A percentile compares a stretch with the other conserved stretches of the same genome.
These are phyloP conservation scores for Hypoxylon trugodes DNA, from an alignment of 495 filamentous ascomycete genomes.

Conservation along the genomic window DNA sequence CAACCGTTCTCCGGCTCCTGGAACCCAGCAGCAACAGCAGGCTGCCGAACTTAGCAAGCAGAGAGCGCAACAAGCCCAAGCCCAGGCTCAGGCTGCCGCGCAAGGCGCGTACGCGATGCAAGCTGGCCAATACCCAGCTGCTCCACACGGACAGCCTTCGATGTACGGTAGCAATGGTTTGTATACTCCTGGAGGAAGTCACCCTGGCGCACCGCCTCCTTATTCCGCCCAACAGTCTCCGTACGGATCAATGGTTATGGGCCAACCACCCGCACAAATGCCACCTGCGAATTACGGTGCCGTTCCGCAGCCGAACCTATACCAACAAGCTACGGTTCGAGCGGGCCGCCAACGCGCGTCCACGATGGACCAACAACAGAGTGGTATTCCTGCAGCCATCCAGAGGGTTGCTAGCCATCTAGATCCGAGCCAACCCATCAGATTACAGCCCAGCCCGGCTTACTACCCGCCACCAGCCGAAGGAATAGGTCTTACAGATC, in stretches of 20 bases:
- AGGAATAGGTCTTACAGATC: conserved; percentile 65
- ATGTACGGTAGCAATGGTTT: conserved; percentile 79
- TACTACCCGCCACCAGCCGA: conserved; percentile 98
- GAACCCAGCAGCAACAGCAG: conserved; percentile 97
- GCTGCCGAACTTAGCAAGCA: conserved; percentile 92
- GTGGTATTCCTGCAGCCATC: conserved; percentile 89
- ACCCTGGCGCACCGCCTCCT: conserved; percentile 81
- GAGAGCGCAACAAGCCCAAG: conserved; percentile 75
- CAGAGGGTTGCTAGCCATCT: conserved; percentile 97
- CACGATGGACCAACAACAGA: conserved; percentile 92
- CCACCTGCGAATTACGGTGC: conserved; percentile 71
- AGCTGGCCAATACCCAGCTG: conserved; percentile 52
- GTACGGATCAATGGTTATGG: conserved; percentile 80
- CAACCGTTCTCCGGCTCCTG: conserved; percentile 88
- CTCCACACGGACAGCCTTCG: conserved; percentile 60
- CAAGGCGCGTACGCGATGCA: conserved; percentile 60
- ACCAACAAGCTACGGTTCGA: conserved; percentile 83
- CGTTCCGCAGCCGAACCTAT: conserved; percentile 71
- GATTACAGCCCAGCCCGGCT: conserved; percentile 93
- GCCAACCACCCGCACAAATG: conserved; percentile 70
- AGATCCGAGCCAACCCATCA: conserved; percentile 92
- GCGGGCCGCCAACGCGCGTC: conserved; percentile 89
- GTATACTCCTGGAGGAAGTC: conserved; percentile 71
- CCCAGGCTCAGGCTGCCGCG: conserved; percentile 64
- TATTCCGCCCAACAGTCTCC: conserved; percentile 78